Evolutionary conservation across 192 early-diverging fungal genomes (phyloP), one percentile per base, ranked within the genome.

Genomic region (Gigaspora rosea): DNA sequence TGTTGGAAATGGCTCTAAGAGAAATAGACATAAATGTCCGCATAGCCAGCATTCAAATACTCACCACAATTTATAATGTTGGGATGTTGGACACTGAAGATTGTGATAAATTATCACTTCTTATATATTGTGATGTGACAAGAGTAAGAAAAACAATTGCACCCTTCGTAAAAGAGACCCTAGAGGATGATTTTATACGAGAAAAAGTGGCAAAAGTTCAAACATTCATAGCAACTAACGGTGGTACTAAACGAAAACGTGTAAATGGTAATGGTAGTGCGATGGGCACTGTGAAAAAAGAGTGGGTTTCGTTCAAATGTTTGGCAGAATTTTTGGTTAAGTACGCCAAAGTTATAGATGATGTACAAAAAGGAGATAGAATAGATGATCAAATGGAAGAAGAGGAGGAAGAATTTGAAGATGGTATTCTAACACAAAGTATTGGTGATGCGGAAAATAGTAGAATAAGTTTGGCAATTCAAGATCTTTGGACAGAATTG

Each of bases 1-100:
- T 96, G 16, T 81, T 96, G 9, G 91, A 94, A 74, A 95, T 95
- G 86, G 90, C 92, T 15, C 35, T 90, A 18, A 78, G 85, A 0
- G 95, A 96, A 49, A 85, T 84, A 0, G 91, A 95, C 52, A 76
- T 86, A 0, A 76, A 81, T 18, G 85, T 82, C 2, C 86, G 85
- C 27, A 51, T 87, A 10, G 73, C 76, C 22, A 90, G 91, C 1
- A 85, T 93, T 13, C 74, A 81, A 18, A 72, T 90, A 0, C 80
- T 89, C 4, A 81, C 82, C 35, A 57, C 72, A 48, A 78, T 87
- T 20, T 82, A 77, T 62, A 83, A 79, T 69, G 82, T 81, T 69
- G 92, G 80, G 13, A 80, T 91, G 32, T 80, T 95, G n/a, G 87
- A 88, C 7, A 90, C 54, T 72, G 88, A 85, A 10, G 90, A 90